phyloP scores from a whole-genome alignment of 148 eudicot genomes.

The Salicornia ramosissima region DNA sequence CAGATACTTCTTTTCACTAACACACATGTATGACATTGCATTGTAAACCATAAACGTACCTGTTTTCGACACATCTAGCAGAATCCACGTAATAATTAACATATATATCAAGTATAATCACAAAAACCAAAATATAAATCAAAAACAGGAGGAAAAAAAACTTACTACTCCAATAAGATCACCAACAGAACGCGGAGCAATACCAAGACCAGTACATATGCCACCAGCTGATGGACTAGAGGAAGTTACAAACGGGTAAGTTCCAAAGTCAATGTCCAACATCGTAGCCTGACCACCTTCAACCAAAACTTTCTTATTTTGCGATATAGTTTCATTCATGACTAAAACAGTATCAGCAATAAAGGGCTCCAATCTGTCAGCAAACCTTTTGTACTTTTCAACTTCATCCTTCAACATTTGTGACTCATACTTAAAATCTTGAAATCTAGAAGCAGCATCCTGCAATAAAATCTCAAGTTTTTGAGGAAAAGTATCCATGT shows the following conservation, averaged over 20 bases:
- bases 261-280: slow-evolving; percentile 97
- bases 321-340: slow-evolving; percentile 61
- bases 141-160: neutral
- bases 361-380: slow-evolving; percentile 90
- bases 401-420: slow-evolving; percentile 72
- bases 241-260: slow-evolving; percentile 94
- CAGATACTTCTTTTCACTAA: too few relatives aligned
- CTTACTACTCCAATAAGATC: slow-evolving; percentile 97
- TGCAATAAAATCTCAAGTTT: slow-evolving; percentile 72
- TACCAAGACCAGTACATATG: slow-evolving; percentile 95
- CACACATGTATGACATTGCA: too few relatives aligned
- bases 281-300: slow-evolving; percentile 99
- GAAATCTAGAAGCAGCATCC: slow-evolving; percentile 84
- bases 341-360: slow-evolving; percentile 82
- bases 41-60: too few relatives aligned
- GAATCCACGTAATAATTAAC: too few relatives aligned
- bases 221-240: slow-evolving; percentile 99
- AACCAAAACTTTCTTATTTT: slow-evolving; percentile 72
- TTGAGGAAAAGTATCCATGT: slow-evolving; percentile 87
- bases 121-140: neutral
- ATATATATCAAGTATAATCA: too few relatives aligned
- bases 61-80: too few relatives aligned
- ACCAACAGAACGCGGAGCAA: slow-evolving; percentile 87
- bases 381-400: slow-evolving; percentile 78
- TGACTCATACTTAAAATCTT: slow-evolving; percentile 59